A percentile compares a stretch with the other conserved stretches of the same genome.
Conservation (phyloP, 768 basidiomycete species). For the Kwoniella bestiolae region DNA sequence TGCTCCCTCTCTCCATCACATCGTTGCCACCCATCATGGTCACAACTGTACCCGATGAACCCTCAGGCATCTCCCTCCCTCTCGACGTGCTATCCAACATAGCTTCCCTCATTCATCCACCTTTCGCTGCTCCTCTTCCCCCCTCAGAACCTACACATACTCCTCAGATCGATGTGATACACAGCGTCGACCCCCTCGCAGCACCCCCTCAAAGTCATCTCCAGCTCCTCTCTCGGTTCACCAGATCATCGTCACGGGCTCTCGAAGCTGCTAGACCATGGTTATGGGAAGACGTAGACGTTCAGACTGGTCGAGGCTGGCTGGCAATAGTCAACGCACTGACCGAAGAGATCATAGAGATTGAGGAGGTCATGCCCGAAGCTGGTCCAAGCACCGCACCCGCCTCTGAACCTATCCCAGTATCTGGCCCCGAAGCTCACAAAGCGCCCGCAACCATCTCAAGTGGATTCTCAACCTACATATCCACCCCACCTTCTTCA, state of each 20-base stretch:
- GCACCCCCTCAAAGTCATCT: slow-evolving; percentile 18
- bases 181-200: slow-evolving; percentile 39
- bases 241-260: slow-evolving; percentile 26
- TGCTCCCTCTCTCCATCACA: too few relatives aligned
- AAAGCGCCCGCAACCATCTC: slow-evolving; percentile 10
- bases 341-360: slow-evolving; percentile 51
- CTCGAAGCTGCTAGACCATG: slow-evolving; percentile 50
- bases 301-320: slow-evolving; percentile 53
- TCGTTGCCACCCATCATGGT: slow-evolving; percentile 15
- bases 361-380: slow-evolving; percentile 13
- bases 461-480: neutral
- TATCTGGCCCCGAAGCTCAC: slow-evolving; percentile 22
- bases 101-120: slow-evolving; percentile 44
- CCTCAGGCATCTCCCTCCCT: slow-evolving; percentile 28
- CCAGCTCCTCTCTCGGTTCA: slow-evolving; percentile 27
- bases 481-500: slow-evolving; percentile 14
- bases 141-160: neutral
- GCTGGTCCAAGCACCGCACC: slow-evolving; percentile 15
- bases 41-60: slow-evolving; percentile 3
- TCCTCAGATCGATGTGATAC: slow-evolving; percentile 24
- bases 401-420: slow-evolving; percentile 5
- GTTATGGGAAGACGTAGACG: slow-evolving; percentile 56
- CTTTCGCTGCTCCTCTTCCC: slow-evolving; percentile 33
- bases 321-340: slow-evolving; percentile 55
- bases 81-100: slow-evolving; percentile 46